A percentile compares a stretch with the other conserved stretches of the same genome.
Conservation (phyloP, 2,329 filamentous ascomycete species). For the Pseudogymnoascus pannorum region DNA sequence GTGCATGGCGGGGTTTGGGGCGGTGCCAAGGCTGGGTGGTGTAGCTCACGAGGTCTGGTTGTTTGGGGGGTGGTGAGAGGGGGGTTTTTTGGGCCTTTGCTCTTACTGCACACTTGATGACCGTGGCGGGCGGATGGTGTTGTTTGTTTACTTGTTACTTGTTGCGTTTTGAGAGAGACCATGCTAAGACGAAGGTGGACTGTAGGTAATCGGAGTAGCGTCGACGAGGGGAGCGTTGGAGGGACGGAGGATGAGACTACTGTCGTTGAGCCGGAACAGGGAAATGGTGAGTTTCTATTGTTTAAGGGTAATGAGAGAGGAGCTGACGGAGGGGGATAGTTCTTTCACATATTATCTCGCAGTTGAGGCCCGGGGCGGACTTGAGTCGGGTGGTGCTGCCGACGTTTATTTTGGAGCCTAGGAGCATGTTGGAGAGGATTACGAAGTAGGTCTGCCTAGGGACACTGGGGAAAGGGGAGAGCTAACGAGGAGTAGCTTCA, state of each 20-base stretch:
- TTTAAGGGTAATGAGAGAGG: no score
- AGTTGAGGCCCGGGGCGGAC: conserved; percentile 90
- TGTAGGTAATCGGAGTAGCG: conserved; percentile 36
- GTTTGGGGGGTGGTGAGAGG: not conserved
- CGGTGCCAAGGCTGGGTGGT: not conserved
- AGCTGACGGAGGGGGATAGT: conserved; percentile 46
- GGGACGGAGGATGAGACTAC: conserved; percentile 64
- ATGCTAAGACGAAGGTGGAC: conserved; percentile 5
- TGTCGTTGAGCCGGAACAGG: conserved; percentile 84
- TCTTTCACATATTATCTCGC: conserved; percentile 93
- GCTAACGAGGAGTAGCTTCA: conserved; percentile 60
- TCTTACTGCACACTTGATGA: no score
- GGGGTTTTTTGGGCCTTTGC: no score
- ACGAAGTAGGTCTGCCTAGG: conserved; percentile 65
- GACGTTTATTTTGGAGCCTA: conserved; percentile 95
- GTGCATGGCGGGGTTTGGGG: not conserved
- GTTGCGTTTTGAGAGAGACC: not conserved
- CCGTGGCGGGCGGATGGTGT: not conserved
- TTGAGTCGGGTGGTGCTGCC: conserved; percentile 89
- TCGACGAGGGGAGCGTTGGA: conserved; percentile 30
- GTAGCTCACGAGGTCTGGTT: not conserved
- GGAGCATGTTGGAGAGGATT: conserved; percentile 96
- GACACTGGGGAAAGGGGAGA: conserved; percentile 9
- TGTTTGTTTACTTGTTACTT: no score
- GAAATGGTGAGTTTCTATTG: conserved; percentile 68